A percentile compares a stretch with the other conserved stretches of the same genome.
Conservation (phyloP, 495 filamentous ascomycete genomes). For the Penicillium angulare region DNA sequence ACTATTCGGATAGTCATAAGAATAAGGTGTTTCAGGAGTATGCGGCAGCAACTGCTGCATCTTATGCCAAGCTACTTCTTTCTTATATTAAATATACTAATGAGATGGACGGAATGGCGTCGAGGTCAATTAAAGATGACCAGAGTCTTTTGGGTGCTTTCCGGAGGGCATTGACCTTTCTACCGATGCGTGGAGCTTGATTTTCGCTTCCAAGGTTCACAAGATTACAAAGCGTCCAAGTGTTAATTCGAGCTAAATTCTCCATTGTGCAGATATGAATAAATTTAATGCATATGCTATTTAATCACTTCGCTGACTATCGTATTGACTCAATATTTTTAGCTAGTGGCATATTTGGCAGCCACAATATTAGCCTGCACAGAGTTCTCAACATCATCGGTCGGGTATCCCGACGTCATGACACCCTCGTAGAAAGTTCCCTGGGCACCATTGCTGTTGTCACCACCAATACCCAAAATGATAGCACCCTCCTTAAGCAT, state of each 20-base stretch:
- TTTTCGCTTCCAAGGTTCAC: too few species aligned
- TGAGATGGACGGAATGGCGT: background rate
- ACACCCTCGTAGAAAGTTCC: slow-evolving; percentile 62
- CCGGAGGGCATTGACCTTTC: too few species aligned
- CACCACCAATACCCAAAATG: slow-evolving; percentile 57
- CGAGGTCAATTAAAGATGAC: too few species aligned
- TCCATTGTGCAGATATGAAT: too few species aligned
- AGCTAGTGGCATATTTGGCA: slow-evolving; percentile 46
- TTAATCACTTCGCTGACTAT: too few species aligned
- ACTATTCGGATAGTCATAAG: slow-evolving; percentile 38
- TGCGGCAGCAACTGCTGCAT: slow-evolving; percentile 31
- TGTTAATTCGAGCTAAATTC: too few species aligned
- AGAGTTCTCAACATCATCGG: slow-evolving; percentile 51
- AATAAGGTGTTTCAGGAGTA: slow-evolving; percentile 33
- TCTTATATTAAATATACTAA: background rate
- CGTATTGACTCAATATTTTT: background rate
- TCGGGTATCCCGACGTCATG: slow-evolving; percentile 57
- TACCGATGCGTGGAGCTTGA: too few species aligned
- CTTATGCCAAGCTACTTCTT: slow-evolving; percentile 27
- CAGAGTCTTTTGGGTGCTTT: too few species aligned
- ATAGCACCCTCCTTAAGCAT: slow-evolving; percentile 60
- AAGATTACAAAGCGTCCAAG: too few species aligned
- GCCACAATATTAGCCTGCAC: slow-evolving; percentile 59
- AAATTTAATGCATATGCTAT: too few species aligned
- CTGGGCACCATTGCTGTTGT: slow-evolving; percentile 54